A percentile compares a stretch with the other conserved stretches of the same genome.
These are phyloP conservation scores for Elsinoe perseae DNA, from an alignment of 2,329 filamentous ascomycete species.

Conservation along the genomic window DNA sequence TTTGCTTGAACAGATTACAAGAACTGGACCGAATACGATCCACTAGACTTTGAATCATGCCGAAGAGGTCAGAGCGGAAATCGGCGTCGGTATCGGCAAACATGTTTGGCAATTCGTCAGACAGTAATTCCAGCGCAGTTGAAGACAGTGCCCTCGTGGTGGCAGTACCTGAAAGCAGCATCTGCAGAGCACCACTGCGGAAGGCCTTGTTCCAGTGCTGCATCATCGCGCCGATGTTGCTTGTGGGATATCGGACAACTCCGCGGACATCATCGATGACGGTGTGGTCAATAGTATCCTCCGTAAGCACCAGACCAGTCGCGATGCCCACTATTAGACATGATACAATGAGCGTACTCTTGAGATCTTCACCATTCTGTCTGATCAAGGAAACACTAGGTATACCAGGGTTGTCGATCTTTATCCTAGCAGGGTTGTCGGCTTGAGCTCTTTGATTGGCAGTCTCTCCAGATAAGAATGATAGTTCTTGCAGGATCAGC, in stretches of 20 bases:
- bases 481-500: conserved; percentile 34
- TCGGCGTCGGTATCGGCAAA: conserved; percentile 82
- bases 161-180: conserved; percentile 68
- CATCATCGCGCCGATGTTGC: conserved; percentile 16
- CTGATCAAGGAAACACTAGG: too few species aligned
- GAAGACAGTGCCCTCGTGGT: conserved; percentile 64
- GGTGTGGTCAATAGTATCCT: background rate
- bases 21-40: conserved; percentile 53
- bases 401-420: too few species aligned
- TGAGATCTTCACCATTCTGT: conserved; percentile 18
- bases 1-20: conserved; percentile 39
- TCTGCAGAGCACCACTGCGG: conserved; percentile 50
- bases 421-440: too few species aligned
- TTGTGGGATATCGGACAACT: conserved; percentile 14
- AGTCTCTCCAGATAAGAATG: conserved; percentile 29
- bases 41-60: conserved; percentile 66
- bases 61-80: conserved; percentile 71
- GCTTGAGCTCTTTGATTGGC: too few species aligned
- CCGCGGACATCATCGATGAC: conserved; percentile 24
- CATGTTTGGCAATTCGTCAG: conserved; percentile 58
- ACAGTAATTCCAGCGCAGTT: conserved; percentile 55
- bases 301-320: conserved; percentile 22
- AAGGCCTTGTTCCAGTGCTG: background rate
- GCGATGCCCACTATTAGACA: conserved; percentile 34
- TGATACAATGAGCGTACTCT: conserved; percentile 25